phyloP scores from a whole-genome alignment of 768 basidiomycete genomes.

The Agaricus sinodeliciosus region DNA sequence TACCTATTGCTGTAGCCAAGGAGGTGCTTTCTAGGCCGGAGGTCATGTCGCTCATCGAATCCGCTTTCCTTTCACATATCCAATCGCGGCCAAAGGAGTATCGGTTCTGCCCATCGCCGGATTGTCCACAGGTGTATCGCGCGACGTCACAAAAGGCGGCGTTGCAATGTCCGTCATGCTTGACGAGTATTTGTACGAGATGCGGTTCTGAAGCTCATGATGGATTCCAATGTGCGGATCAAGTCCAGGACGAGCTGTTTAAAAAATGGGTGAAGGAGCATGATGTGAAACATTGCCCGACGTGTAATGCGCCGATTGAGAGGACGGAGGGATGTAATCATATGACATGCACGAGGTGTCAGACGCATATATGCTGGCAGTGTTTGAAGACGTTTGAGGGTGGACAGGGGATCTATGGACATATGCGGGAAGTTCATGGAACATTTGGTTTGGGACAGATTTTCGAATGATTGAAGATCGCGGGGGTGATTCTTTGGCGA shows the following conservation, averaged over 20 bases:
- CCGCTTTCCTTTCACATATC: slow-evolving; percentile 57
- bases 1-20: slow-evolving; percentile 48
- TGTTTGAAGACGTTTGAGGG: slow-evolving; percentile 65
- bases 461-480: slow-evolving; percentile 1
- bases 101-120: slow-evolving; percentile 72
- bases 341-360: slow-evolving; percentile 70
- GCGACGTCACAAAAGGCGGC: slow-evolving; percentile 26
- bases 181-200: slow-evolving; percentile 58
- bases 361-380: slow-evolving; percentile 77
- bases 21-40: slow-evolving; percentile 43
- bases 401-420: slow-evolving; percentile 68
- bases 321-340: slow-evolving; percentile 76
- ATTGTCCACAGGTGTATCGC: slow-evolving; percentile 72
- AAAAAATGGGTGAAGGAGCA: slow-evolving; percentile 54
- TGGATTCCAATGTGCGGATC: slow-evolving; percentile 56
- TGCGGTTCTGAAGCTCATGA: slow-evolving; percentile 58
- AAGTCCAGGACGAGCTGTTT: slow-evolving; percentile 53
- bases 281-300: slow-evolving; percentile 71
- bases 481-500: no score
- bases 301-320: slow-evolving; percentile 66
- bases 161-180: slow-evolving; percentile 67
- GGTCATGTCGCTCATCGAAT: slow-evolving; percentile 48
- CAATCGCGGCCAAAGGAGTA: slow-evolving; percentile 56
- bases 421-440: slow-evolving; percentile 68
- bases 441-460: slow-evolving; percentile 30